Base-by-base conservation (phyloP, 2,329 filamentous ascomycete species). In the Penicillium paneum region DNA sequence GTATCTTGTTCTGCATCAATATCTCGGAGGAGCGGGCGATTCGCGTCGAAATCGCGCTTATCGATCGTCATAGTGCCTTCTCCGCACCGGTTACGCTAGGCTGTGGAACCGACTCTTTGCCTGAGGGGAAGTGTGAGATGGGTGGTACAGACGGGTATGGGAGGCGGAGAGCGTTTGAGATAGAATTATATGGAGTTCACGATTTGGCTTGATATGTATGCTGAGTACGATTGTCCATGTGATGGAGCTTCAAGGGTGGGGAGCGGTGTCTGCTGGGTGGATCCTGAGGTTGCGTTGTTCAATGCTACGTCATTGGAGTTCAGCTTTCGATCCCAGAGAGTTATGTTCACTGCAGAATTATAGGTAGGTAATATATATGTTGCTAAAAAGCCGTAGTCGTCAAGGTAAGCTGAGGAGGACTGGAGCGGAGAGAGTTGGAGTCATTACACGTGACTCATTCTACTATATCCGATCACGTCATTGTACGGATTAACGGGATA, bases 41-140 rank as follows among this genome's bases (percentile, higher is more conserved):
- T 68, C 24, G 68, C 62, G 62, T 79, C 77, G 57, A 79, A 79
- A 59, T 79, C 77, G 19, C 76, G 72, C 59, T 77, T 76, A 60
- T 78, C 75, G 57, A 78, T 74, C 7, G 67, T 50, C 70, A 71
- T 72, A 8, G 45, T 59, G 41, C 24, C 28, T 39, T 54, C 52
- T 54, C 52, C 52, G 52, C 52, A 54, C 52, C 46, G 26, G 28
- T n/a, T 19, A 34, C 17, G 34, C 15, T 38, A 15, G 41, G 34
- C 12, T 32, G 17, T 31, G 13, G 6, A 21, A 31, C 19, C 15
- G 29, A 29, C 19, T 17, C 19, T 34, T n/a, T 21, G 28, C 17
- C 4, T 24, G 19, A 26, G 28, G 34, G 19, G 5, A n/a, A 32
- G 19, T 5, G 36, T 11, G n/a, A 52, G n/a, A 46, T 40, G 13